Base-by-base conservation (phyloP, 2,329 filamentous ascomycete genomes). In the Phialemoniopsis sp. region DNA sequence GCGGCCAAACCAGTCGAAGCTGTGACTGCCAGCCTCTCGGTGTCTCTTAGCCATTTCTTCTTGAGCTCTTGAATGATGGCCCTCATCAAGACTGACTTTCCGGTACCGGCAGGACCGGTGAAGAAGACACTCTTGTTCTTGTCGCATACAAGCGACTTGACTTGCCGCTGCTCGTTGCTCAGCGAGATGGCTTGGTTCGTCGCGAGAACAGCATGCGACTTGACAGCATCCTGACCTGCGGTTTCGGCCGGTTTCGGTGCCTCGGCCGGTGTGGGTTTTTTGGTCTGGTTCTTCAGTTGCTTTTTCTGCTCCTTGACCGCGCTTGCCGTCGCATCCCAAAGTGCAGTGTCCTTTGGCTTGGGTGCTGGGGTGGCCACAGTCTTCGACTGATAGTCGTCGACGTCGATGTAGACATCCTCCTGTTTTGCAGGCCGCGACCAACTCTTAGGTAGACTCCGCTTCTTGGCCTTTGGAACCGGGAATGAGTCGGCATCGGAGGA, bases 1-100 rank as follows among this genome's bases (percentile, higher is more conserved):
- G 93, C 93, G 36, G 93, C 94, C 38, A 98, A 74, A 34, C 93
- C 93, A 0, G 93, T 98, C 1, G 93, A 98, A 8, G 93, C 93
- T 2, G 93, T 97, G 18, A 98, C 87, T 5, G 91, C 91, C 32
- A 98, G 77, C 41, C 87, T 78, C 57, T 96, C 93, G 1, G 85
- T 81, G 48, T 95, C 88, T 36, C 77, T 75, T 4, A 65, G 68
- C 59, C 85, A 85, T 56, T 94, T 96, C 46, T 78, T 79, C 44
- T 85, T 86, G 37, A 98, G 59, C 4, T 86, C 80, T 5, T 77
- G 68, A 51, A 98, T 97, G 44, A 97, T 95, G 48, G 94, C 82
- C 47, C 90, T 80, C 76, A 98, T 89, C 41, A 98, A 66, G 4
- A 98, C 91, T 2, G 93, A 98, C 70, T 98, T 98, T 61, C 93